Evolutionary conservation across 495 filamentous ascomycete species (phyloP).

Genomic region (Pyrenula massariospora): DNA sequence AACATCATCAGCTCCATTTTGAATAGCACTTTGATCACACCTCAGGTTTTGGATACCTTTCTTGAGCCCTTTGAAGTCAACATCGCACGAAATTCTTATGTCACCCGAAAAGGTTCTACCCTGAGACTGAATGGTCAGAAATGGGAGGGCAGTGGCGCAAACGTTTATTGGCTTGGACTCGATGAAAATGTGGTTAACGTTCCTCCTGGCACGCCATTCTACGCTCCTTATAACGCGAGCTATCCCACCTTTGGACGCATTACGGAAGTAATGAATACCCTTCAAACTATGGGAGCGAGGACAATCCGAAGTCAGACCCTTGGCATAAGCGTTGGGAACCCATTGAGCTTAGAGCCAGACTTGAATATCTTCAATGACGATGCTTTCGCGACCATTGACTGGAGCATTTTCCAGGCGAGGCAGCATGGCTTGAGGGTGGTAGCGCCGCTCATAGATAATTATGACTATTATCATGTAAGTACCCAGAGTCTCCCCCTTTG

Average conservation of each 20-base stretch:
- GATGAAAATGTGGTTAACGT: slow-evolving; percentile 42
- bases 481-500: slow-evolving; percentile 4
- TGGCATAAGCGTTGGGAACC: slow-evolving; percentile 40
- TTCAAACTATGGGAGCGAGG: slow-evolving; percentile 37
- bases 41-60: slow-evolving; percentile 7
- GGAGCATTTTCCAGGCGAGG: slow-evolving; percentile 40
- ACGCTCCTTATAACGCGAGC: slow-evolving; percentile 32
- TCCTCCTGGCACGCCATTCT: slow-evolving; percentile 33
- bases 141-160: slow-evolving; percentile 39
- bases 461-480: slow-evolving; percentile 13
- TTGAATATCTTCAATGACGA: slow-evolving; percentile 30
- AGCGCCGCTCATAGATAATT: slow-evolving; percentile 37
- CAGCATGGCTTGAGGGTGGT: slow-evolving; percentile 34
- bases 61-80: slow-evolving; percentile 4
- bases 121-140: slow-evolving; percentile 27
- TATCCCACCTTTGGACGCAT: slow-evolving; percentile 42
- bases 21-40: slow-evolving; percentile 2
- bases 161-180: slow-evolving; percentile 46
- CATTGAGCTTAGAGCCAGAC: slow-evolving; percentile 33
- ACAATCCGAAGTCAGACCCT: slow-evolving; percentile 42
- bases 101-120: slow-evolving; percentile 27
- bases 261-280: slow-evolving; percentile 39
- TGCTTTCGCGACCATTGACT: slow-evolving; percentile 41
- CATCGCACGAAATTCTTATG: slow-evolving; percentile 4
- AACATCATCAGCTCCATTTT: background rate